Evolutionary conservation across 2,329 filamentous ascomycete species (phyloP).

Genomic region (Talaromyces funiculosus): DNA sequence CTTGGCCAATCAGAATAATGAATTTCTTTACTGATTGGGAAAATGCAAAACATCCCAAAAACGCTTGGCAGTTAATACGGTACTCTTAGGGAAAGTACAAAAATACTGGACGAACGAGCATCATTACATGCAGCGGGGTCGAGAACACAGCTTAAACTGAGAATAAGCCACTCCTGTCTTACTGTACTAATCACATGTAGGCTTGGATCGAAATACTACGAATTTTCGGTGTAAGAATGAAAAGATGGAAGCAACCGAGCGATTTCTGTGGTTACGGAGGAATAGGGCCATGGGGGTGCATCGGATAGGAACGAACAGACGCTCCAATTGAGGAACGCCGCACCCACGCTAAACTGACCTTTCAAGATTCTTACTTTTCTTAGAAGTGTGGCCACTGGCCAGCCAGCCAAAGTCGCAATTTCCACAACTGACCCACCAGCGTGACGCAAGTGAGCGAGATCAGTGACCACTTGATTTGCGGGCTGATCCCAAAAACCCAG

Average conservation of each 20-base stretch:
- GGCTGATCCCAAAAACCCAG: not conserved
- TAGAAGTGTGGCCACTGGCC: not conserved
- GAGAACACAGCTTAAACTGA: not conserved
- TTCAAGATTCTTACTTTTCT: not conserved
- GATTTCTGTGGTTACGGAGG: not conserved
- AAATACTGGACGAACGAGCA: too few relatives aligned
- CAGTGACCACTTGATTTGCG: not conserved
- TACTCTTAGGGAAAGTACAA: too few relatives aligned
- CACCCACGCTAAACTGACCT: not conserved
- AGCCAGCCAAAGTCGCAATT: slow-evolving; percentile 6
- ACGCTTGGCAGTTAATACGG: too few relatives aligned
- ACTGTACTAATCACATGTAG: not conserved
- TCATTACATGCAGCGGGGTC: too few relatives aligned
- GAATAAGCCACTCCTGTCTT: not conserved
- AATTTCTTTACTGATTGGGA: not conserved
- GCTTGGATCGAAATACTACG: not conserved
- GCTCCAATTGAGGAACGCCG: not conserved
- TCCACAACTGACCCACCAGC: slow-evolving; percentile 8
- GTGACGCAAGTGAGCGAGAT: slow-evolving; percentile 11
- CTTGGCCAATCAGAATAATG: not conserved
- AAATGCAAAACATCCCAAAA: not conserved
- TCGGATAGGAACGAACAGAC: not conserved
- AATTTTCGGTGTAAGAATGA: too few relatives aligned
- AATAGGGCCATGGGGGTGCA: too few relatives aligned
- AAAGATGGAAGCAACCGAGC: not conserved